Conservation (phyloP, 1,139 yeast genomes). For the Kurtzmaniella quercitrusa region DNA sequence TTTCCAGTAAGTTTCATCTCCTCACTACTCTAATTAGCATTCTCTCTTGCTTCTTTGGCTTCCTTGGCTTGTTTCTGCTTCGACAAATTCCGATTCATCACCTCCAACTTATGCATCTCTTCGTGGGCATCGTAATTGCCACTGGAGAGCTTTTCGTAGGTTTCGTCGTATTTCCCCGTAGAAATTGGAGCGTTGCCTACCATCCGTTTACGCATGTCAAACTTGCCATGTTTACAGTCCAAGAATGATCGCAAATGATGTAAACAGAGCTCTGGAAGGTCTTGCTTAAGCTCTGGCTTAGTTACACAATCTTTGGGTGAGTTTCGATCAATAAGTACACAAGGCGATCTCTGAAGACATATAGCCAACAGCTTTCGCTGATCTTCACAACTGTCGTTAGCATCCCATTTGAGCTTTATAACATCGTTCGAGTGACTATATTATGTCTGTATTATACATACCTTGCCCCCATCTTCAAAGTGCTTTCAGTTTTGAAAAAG, state of each 20-base stretch:
- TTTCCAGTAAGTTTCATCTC: no score
- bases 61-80: slow-evolving; percentile 23
- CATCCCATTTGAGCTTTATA: not conserved
- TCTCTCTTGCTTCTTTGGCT: slow-evolving; percentile 14
- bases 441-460: no score
- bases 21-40: not conserved
- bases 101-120: slow-evolving; percentile 67
- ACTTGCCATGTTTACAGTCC: slow-evolving; percentile 81
- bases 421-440: slow-evolving; percentile 1
- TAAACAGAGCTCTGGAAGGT: slow-evolving; percentile 83
- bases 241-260: slow-evolving; percentile 81
- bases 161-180: slow-evolving; percentile 88
- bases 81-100: slow-evolving; percentile 46
- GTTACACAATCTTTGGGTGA: slow-evolving; percentile 87
- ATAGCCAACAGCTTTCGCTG: slow-evolving; percentile 90
- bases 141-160: slow-evolving; percentile 67
- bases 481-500: not conserved
- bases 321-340: slow-evolving; percentile 85
- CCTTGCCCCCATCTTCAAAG: slow-evolving; percentile 28
- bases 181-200: slow-evolving; percentile 92
- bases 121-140: slow-evolving; percentile 82
- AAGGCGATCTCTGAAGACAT: slow-evolving; percentile 92
- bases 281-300: slow-evolving; percentile 68
- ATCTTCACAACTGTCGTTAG: slow-evolving; percentile 73
- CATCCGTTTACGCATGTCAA: slow-evolving; percentile 88